Evolutionary conservation across 768 basidiomycete species (phyloP).

Genomic region (Coprinopsis sp.): DNA sequence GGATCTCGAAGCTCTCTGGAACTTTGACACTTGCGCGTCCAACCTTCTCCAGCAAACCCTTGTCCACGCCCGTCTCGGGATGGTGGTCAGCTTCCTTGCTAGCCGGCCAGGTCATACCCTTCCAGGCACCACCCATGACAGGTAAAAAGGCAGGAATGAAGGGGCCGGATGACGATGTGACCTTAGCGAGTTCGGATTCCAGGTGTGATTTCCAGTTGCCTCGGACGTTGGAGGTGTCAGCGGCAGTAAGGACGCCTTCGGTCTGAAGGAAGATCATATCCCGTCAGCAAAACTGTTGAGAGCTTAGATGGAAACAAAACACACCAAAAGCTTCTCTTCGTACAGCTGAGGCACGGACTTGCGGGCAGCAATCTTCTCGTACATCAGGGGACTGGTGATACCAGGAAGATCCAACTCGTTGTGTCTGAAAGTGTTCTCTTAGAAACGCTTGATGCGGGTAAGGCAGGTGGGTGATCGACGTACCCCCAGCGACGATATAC

Average conservation of each 20-base stretch:
- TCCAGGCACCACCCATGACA: conserved; percentile 71
- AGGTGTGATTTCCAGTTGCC: conserved; percentile 57
- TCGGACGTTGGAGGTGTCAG: conserved; percentile 48
- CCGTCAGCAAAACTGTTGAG: neutral
- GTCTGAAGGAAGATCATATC: conserved; percentile 24
- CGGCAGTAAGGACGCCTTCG: conserved; percentile 49
- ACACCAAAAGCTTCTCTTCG: conserved; percentile 71
- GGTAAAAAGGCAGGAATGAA: conserved; percentile 36
- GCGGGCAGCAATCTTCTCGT: conserved; percentile 75
- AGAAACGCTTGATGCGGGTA: neutral
- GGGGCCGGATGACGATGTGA: conserved; percentile 33
- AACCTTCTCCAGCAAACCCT: conserved; percentile 46
- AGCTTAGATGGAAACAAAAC: conserved; percentile 19
- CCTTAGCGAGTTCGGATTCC: conserved; percentile 51
- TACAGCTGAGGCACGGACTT: conserved; percentile 78
- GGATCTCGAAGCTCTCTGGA: conserved; percentile 66
- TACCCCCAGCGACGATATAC: conserved; percentile 80
- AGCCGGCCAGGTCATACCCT: conserved; percentile 58
- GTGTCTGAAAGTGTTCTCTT: conserved; percentile 38
- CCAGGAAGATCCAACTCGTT: conserved; percentile 86
- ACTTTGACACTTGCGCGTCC: conserved; percentile 65
- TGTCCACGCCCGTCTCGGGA: conserved; percentile 66
- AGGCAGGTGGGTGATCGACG: conserved; percentile 11
- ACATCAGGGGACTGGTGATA: conserved; percentile 89
- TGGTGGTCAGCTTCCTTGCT: conserved; percentile 44